Evolutionary conservation across 257 asterid species (phyloP).

Genomic region (Avicennia marina): DNA sequence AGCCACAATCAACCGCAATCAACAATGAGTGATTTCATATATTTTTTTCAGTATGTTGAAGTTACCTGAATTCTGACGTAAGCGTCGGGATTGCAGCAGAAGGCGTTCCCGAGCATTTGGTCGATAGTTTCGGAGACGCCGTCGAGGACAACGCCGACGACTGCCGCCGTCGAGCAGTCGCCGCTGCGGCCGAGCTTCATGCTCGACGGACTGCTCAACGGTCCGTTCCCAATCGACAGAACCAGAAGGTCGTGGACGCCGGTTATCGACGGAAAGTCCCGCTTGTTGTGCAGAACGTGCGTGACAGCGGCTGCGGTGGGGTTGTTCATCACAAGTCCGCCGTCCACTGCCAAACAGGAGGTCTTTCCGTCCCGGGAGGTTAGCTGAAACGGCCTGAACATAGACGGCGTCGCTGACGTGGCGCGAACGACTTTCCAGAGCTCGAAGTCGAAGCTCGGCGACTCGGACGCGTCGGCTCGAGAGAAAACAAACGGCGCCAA

Average conservation of each 20-base stretch:
- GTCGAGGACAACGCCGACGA: conserved; percentile 70
- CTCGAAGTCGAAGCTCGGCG: conserved; percentile 82
- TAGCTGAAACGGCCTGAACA: conserved; percentile 69
- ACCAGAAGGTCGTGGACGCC: conserved; percentile 82
- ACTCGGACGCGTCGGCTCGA: conserved; percentile 83
- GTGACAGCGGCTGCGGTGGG: conserved; percentile 97
- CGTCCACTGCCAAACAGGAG: conserved; percentile 79
- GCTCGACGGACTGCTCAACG: conserved; percentile 32
- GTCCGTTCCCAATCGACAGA: conserved; percentile 78
- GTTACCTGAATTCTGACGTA: conserved; percentile 90
- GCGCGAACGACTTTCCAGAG: conserved; percentile 93
- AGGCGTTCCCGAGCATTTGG: conserved; percentile 85
- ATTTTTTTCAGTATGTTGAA: not conserved
- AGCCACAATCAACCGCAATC: not conserved
- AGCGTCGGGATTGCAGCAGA: conserved; percentile 73
- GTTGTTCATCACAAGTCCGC: conserved; percentile 93
- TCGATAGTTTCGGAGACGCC: conserved; percentile 91
- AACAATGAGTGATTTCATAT: not conserved
- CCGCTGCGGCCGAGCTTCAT: conserved; percentile 40
- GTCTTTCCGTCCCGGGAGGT: conserved; percentile 70
- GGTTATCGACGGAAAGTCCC: conserved; percentile 72
- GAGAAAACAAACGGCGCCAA: conserved; percentile 95
- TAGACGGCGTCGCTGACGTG: conserved; percentile 75
- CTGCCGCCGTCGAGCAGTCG: conserved; percentile 48
- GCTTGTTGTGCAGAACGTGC: conserved; percentile 90